A percentile compares a stretch with the other conserved stretches of the same genome.
phyloP scores from a whole-genome alignment of 2,329 filamentous ascomycete genomes.

The Colletotrichum truncatum region DNA sequence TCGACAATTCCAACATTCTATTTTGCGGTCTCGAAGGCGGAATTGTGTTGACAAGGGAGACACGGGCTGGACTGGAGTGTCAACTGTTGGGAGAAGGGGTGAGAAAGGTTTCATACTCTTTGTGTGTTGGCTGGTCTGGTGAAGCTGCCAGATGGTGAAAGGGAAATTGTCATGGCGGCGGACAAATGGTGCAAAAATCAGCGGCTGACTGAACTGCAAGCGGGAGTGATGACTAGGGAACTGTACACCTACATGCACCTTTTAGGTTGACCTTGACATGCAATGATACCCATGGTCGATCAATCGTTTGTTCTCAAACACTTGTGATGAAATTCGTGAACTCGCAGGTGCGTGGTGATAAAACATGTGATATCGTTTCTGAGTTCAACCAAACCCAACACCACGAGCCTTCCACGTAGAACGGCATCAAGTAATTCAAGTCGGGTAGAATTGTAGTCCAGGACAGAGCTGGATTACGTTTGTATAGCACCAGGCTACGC shows the following conservation, averaged over 20 bases:
- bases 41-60: background rate
- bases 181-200: slow-evolving; percentile 13
- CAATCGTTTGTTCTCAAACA: background rate
- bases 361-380: background rate
- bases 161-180: slow-evolving; percentile 22
- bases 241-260: slow-evolving; percentile 11
- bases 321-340: no score
- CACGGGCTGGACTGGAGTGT: background rate
- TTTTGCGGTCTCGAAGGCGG: background rate
- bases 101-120: slow-evolving; percentile 15
- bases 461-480: no score
- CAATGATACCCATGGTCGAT: slow-evolving; percentile 33
- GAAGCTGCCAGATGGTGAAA: slow-evolving; percentile 8
- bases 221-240: slow-evolving; percentile 6
- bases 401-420: no score
- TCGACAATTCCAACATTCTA: background rate
- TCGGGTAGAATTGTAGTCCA: no score
- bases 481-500: no score
- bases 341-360: no score
- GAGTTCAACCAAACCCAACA: no score
- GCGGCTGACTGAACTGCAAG: slow-evolving; percentile 16
- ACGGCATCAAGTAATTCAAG: no score
- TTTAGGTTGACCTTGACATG: slow-evolving; percentile 31
- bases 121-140: slow-evolving; percentile 1
- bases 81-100: background rate